Evolutionary conservation across 495 filamentous ascomycete genomes (phyloP).

Genomic region (Penicillium atrosanguineum): DNA sequence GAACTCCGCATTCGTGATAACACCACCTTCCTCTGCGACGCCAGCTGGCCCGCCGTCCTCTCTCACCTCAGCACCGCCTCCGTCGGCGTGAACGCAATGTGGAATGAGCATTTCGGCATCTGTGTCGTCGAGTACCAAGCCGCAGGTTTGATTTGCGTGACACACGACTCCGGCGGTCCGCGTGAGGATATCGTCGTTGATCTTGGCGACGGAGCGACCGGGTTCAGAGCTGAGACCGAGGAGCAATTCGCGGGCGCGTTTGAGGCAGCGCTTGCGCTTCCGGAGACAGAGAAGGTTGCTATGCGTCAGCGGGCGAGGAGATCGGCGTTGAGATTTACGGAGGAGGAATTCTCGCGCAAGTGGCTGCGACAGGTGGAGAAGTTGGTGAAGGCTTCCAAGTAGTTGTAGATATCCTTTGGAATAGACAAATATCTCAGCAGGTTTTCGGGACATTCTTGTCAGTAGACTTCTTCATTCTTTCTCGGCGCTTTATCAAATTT

Average conservation of each 20-base stretch:
- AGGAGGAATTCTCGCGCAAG: conserved; percentile 73
- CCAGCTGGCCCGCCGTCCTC: conserved; percentile 80
- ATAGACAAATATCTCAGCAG: conserved; percentile 7
- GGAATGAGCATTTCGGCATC: conserved; percentile 99
- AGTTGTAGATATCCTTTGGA: conserved; percentile 13
- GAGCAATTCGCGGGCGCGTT: conserved; percentile 77
- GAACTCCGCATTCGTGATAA: conserved; percentile 80
- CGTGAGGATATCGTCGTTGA: conserved; percentile 88
- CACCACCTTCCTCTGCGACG: conserved; percentile 85
- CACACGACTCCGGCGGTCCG: conserved; percentile 88
- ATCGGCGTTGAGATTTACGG: conserved; percentile 80
- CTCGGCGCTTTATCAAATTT: not conserved
- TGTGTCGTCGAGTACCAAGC: conserved; percentile 98
- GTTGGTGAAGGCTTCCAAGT: conserved; percentile 50
- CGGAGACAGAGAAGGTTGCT: conserved; percentile 60
- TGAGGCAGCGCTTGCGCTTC: conserved; percentile 67
- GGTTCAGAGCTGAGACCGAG: conserved; percentile 77
- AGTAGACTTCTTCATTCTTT: not conserved
- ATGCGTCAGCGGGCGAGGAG: conserved; percentile 72
- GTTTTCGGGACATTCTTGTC: not conserved
- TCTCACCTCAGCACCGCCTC: conserved; percentile 69
- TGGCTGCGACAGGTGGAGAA: conserved; percentile 73
- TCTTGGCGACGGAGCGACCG: conserved; percentile 72
- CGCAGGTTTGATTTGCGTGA: conserved; percentile 85
- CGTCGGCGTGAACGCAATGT: conserved; percentile 95